A percentile compares a stretch with the other conserved stretches of the same genome.
These are phyloP conservation scores for Gnetum montanum DNA, from an alignment of 75 land plant genomes.

Conservation along the genomic window DNA sequence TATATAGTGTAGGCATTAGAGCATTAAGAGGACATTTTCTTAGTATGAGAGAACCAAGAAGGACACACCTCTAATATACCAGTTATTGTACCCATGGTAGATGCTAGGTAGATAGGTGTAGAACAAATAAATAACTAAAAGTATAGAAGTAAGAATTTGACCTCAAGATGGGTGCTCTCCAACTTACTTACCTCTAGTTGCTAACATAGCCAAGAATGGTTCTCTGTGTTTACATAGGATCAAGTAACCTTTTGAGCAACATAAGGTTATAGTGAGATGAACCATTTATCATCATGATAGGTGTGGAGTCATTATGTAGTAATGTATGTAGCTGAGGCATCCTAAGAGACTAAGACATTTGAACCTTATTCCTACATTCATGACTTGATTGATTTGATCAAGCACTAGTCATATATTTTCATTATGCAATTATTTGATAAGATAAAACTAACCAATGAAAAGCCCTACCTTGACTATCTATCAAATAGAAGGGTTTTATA, in stretches of 20 bases:
- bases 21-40: slow-evolving; percentile 18
- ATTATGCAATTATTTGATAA: neutral
- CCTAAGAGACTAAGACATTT: too few relatives aligned
- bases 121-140: slow-evolving; percentile 7
- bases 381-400: too few relatives aligned
- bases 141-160: slow-evolving; percentile 14
- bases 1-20: slow-evolving; percentile 14
- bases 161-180: slow-evolving; percentile 15
- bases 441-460: neutral
- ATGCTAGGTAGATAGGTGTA: slow-evolving; percentile 16
- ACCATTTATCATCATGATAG: too few relatives aligned
- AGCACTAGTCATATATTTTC: too few relatives aligned
- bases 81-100: slow-evolving; percentile 17
- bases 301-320: too few relatives aligned
- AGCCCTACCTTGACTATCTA: neutral
- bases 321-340: too few relatives aligned
- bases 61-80: slow-evolving; percentile 24
- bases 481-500: neutral
- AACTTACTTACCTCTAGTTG: too few relatives aligned
- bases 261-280: neutral
- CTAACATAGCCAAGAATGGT: too few relatives aligned
- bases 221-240: neutral
- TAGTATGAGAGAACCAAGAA: slow-evolving; percentile 14
- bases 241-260: neutral
- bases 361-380: too few relatives aligned